These are phyloP conservation scores for Pugionium cornutum DNA, from an alignment of 345 rosid species.

Conservation along the genomic window DNA sequence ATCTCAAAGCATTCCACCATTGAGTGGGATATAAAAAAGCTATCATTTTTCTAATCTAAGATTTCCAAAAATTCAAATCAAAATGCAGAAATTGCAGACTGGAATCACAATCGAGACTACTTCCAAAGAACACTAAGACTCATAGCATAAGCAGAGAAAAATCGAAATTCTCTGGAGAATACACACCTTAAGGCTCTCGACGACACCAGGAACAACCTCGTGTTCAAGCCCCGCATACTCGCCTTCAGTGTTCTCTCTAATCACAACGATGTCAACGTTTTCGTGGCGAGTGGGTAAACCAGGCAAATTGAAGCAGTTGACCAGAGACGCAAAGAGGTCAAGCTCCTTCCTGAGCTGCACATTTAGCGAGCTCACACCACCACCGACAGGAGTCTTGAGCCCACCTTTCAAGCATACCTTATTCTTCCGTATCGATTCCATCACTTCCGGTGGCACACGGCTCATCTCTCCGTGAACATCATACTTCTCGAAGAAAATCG, in stretches of 20 bases:
- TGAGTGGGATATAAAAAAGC: too few relatives aligned
- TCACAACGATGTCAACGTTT: constrained; percentile 55
- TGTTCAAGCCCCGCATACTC: constrained; percentile 90
- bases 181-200: too few relatives aligned
- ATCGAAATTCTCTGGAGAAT: too few relatives aligned
- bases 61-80: too few relatives aligned
- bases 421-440: constrained; percentile 83
- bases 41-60: too few relatives aligned
- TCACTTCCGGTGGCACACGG: constrained; percentile 66
- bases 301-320: constrained; percentile 73
- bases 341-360: constrained; percentile 78
- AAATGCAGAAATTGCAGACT: too few relatives aligned
- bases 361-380: constrained; percentile 85
- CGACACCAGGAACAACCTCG: constrained; percentile 74
- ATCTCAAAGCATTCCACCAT: background rate
- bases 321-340: constrained; percentile 86
- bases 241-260: constrained; percentile 93
- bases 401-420: constrained; percentile 94
- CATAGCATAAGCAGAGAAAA: too few relatives aligned
- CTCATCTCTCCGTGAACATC: constrained; percentile 92
- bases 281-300: constrained; percentile 68
- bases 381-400: constrained; percentile 81
- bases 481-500: constrained; percentile 59
- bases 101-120: too few relatives aligned
- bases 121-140: too few relatives aligned